phyloP scores from a whole-genome alignment of 2,329 filamentous ascomycete genomes.

The Claviceps citrina region DNA sequence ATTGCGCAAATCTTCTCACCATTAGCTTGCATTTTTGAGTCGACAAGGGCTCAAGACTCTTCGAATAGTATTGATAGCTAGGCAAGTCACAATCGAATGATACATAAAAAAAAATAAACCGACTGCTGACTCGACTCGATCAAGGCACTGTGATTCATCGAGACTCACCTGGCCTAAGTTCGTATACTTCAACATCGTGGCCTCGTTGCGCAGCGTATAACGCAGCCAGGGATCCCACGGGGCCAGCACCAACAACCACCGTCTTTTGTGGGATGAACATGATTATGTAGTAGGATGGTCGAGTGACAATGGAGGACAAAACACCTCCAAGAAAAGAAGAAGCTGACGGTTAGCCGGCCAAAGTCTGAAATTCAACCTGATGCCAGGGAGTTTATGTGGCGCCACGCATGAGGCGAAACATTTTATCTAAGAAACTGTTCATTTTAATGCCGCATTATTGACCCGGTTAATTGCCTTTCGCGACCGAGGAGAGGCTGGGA shows the following conservation, averaged over 20 bases:
- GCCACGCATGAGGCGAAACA: not conserved
- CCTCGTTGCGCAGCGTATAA: constrained; percentile 83
- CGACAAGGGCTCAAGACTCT: not conserved
- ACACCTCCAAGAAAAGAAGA: not conserved
- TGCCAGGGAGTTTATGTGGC: not conserved
- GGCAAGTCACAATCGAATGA: not conserved
- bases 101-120: not conserved
- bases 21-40: not conserved
- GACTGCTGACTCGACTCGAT: not conserved
- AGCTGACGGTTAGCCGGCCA: not conserved
- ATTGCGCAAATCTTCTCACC: constrained; percentile 63
- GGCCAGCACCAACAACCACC: constrained; percentile 79
- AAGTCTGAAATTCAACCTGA: not conserved
- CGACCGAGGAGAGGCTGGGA: too few species aligned
- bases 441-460: not conserved
- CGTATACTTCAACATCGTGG: constrained; percentile 84
- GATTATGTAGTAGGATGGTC: not conserved
- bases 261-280: constrained; percentile 38
- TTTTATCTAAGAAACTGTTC: not conserved
- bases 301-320: not conserved
- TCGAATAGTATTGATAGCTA: not conserved
- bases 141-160: not conserved
- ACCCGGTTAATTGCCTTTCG: not conserved
- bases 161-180: constrained; percentile 69
- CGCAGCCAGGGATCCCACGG: constrained; percentile 81